These are phyloP conservation scores for Penicillium sp. DNA, from an alignment of 2,329 filamentous ascomycete species.

Conservation along the genomic window DNA sequence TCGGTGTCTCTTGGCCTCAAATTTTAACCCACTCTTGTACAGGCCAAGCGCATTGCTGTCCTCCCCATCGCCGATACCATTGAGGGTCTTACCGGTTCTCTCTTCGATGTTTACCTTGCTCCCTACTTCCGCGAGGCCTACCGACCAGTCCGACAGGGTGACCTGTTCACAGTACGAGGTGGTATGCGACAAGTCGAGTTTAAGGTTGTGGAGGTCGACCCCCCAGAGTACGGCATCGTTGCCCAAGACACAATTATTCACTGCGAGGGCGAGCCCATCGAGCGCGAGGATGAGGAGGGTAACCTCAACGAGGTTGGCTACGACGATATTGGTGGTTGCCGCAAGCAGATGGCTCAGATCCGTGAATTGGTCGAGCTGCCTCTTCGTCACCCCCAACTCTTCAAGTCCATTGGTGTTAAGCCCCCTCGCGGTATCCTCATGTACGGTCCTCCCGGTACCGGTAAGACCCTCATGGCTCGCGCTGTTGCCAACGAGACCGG, in stretches of 20 bases:
- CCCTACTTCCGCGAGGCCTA: slow-evolving; percentile 99
- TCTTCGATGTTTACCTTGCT: slow-evolving; percentile 98
- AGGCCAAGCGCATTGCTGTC: slow-evolving; percentile 99
- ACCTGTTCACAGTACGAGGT: slow-evolving; percentile 94
- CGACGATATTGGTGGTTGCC: slow-evolving; percentile 98
- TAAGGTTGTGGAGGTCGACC: slow-evolving; percentile 98
- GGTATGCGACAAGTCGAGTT: slow-evolving; percentile 99
- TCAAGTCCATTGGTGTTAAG: slow-evolving; percentile 99
- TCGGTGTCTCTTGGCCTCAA: not conserved
- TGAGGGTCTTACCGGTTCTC: slow-evolving; percentile 93
- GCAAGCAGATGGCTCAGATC: slow-evolving; percentile 99
- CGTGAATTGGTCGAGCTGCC: slow-evolving; percentile 97
- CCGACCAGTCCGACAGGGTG: slow-evolving; percentile 93
- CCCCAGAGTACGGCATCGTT: slow-evolving; percentile 97
- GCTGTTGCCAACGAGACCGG: slow-evolving; percentile 98
- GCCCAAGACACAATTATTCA: slow-evolving; percentile 99
- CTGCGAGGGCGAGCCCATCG: slow-evolving; percentile 95
- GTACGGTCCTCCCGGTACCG: slow-evolving; percentile 94
- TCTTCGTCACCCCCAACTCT: slow-evolving; percentile 93
- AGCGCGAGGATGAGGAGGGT: slow-evolving; percentile 98
- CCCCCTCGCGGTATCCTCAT: slow-evolving; percentile 96
- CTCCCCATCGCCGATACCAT: slow-evolving; percentile 97
- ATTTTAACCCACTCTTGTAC: slow-evolving; percentile 23
- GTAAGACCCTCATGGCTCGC: slow-evolving; percentile 99
- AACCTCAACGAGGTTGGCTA: slow-evolving; percentile 99